These are phyloP conservation scores for Nicotiana paniculata DNA, from an alignment of 257 asterid species.

Conservation along the genomic window DNA sequence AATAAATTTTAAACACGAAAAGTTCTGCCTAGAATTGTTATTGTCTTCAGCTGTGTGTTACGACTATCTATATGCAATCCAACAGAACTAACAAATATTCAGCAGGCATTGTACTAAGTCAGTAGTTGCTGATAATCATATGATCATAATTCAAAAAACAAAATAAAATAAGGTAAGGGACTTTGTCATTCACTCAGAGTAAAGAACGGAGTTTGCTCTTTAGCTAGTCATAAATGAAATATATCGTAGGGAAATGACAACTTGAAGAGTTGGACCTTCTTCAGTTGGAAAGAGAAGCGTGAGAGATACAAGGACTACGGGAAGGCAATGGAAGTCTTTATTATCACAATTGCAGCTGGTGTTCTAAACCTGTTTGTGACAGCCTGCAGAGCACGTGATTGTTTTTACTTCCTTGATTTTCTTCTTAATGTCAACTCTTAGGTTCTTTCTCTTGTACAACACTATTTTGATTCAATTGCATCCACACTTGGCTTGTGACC, in stretches of 20 bases:
- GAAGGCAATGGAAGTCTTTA: slow-evolving; percentile 65
- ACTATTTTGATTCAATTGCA: slow-evolving; percentile 79
- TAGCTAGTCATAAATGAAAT: slow-evolving; percentile 66
- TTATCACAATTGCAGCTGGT: slow-evolving; percentile 48
- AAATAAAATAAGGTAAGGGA: background rate
- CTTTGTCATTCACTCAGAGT: slow-evolving; percentile 63
- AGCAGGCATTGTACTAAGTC: background rate
- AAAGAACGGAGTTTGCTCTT: slow-evolving; percentile 65
- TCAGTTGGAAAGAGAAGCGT: slow-evolving; percentile 90
- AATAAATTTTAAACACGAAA: too few relatives aligned
- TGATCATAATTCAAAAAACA: background rate
- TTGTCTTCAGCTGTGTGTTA: too few relatives aligned
- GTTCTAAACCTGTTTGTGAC: slow-evolving; percentile 65
- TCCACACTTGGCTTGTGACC: slow-evolving; percentile 78
- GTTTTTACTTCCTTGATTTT: slow-evolving; percentile 68
- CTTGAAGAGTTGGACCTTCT: slow-evolving; percentile 97
- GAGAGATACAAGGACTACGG: slow-evolving; percentile 55
- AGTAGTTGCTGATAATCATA: background rate
- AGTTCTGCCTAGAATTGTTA: too few relatives aligned
- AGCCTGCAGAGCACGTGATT: slow-evolving; percentile 63
- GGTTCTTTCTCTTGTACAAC: slow-evolving; percentile 79
- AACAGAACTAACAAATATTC: too few relatives aligned
- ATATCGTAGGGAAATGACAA: slow-evolving; percentile 63
- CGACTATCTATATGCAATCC: too few relatives aligned
- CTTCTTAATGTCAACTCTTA: slow-evolving; percentile 75